Evolutionary conservation across 2,329 filamentous ascomycete species (phyloP).

Genomic region (Blastomyces emzantsi): DNA sequence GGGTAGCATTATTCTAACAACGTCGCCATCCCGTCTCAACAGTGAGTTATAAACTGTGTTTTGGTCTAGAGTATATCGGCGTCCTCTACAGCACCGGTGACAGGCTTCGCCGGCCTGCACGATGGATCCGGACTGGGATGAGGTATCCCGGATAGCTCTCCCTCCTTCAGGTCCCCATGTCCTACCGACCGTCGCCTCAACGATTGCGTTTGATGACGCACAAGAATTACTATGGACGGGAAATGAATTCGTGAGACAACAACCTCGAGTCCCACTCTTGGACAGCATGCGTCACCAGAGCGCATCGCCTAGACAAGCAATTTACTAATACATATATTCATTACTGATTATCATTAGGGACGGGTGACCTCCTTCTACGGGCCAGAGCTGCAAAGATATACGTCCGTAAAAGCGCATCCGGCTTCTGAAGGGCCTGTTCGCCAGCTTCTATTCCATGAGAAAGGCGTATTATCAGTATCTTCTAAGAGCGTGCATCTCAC

Average conservation of each 20-base stretch:
- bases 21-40: background rate
- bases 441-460: conserved; percentile 85
- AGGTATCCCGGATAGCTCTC: conserved; percentile 75
- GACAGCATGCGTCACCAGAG: background rate
- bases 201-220: conserved; percentile 77
- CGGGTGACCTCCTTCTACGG: conserved; percentile 83
- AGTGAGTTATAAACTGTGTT: background rate
- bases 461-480: conserved; percentile 79
- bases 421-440: conserved; percentile 67
- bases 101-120: conserved; percentile 8
- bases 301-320: background rate
- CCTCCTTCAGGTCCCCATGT: conserved; percentile 65
- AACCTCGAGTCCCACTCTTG: conserved; percentile 13
- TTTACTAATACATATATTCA: background rate
- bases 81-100: background rate
- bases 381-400: conserved; percentile 76
- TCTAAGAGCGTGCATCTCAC: conserved; percentile 80
- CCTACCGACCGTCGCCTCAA: conserved; percentile 61
- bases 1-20: conserved; percentile 21
- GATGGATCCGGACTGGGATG: conserved; percentile 43
- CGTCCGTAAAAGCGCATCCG: conserved; percentile 74
- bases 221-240: conserved; percentile 92
- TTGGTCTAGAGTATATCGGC: background rate
- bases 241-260: conserved; percentile 65
- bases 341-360: conserved; percentile 48